Evolutionary conservation across 148 eudicot genomes (phyloP), one percentile per base, ranked within the genome.

Genomic region (Rhododendron kiyosumense): DNA sequence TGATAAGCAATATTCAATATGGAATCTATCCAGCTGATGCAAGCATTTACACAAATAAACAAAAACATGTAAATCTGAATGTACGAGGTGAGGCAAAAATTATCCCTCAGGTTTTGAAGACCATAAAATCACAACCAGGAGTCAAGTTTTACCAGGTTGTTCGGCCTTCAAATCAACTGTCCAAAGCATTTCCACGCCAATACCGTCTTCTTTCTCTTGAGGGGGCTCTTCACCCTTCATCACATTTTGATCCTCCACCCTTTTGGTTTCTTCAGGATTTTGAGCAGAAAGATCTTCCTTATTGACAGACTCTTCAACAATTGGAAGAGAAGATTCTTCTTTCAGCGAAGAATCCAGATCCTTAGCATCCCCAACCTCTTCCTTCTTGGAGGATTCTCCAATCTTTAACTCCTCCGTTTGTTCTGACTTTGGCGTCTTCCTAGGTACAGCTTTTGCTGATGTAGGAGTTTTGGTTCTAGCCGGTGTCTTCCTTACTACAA

Each of bases 401-500:
- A 6, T 86, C 73, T 89, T 84, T 11, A 12, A 81, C 71, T 89
- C 86, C 49, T 83, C 89, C 41, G 85, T 82, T 61, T 84, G 94
- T n/a, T 24, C 84, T 69, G 69, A 52, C 48, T 90, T 85, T 7
- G 87, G 83, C 26, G 86, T 88, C 81, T 86, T 76, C 17, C 85
- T 67, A 83, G 94, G 18, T 81, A 36, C 89, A 86, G 75, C 86
- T 86, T 90, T 93, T 18, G 92, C 89, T 14, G 94, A 88, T 61
- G 91, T 85, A 83, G 94, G 85, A 83, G 87, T 85, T 83, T 91
- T 93, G 54, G 90, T 91, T 59, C 87, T 90, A 17, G 87, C 77
- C 8, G 90, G 89, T 86, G 89, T 89, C 81, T 84, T 94, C 89
- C 86, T 93, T 59, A 87, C 91, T 49, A 90, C 88, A 81, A 87